These are phyloP conservation scores for Comarum palustre DNA, from an alignment of 306 rosid species.

Conservation along the genomic window DNA sequence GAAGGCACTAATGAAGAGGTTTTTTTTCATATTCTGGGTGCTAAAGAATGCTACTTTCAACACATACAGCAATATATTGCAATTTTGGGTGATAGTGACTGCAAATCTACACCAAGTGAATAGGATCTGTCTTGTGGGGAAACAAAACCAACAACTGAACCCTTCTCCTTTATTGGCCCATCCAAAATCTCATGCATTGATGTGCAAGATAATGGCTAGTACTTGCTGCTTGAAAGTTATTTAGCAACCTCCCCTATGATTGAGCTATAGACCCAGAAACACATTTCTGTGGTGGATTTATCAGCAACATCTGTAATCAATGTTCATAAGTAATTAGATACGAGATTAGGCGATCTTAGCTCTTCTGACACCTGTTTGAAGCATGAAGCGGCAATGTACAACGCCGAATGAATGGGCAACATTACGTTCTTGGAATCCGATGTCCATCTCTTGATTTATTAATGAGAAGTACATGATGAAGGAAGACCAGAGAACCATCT, in stretches of 20 bases:
- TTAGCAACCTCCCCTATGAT: not conserved
- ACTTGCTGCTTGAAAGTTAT: not conserved
- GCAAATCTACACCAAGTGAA: not conserved
- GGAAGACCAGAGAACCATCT: no score
- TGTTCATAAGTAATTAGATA: not conserved
- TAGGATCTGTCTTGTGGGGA: constrained; percentile 7
- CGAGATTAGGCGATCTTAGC: not conserved
- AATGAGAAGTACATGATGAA: not conserved
- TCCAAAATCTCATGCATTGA: constrained; percentile 20
- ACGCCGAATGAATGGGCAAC: not conserved
- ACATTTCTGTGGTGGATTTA: not conserved
- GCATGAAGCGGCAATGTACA: not conserved
- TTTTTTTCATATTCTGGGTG: constrained; percentile 8
- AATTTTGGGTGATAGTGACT: constrained; percentile 17
- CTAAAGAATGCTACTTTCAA: not conserved
- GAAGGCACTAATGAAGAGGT: not conserved
- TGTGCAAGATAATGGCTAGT: constrained; percentile 2
- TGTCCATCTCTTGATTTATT: not conserved
- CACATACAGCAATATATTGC: constrained; percentile 3
- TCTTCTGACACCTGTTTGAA: not conserved
- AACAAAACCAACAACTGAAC: constrained; percentile 17
- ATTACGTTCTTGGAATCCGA: not conserved
- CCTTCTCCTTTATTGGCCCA: constrained; percentile 10
- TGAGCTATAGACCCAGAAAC: not conserved
- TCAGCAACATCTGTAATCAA: not conserved